phyloP scores from a whole-genome alignment of 2,329 filamentous ascomycete genomes.

The Ceratocystis eucalypticola region DNA sequence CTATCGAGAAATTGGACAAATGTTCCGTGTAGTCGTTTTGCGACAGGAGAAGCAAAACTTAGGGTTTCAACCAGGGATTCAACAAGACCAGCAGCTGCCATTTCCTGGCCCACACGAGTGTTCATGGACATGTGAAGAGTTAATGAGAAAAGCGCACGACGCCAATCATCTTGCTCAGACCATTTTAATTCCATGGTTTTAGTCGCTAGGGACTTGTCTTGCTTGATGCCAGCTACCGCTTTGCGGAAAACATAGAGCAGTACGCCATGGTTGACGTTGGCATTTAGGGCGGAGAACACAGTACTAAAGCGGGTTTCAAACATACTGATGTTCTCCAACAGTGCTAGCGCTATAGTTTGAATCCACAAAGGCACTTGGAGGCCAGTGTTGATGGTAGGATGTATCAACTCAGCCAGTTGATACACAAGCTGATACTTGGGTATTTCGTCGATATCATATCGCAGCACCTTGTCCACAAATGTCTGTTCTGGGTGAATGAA shows the following conservation, averaged over 20 bases:
- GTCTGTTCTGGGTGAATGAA: constrained; percentile 72
- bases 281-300: constrained; percentile 78
- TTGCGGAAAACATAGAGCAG: constrained; percentile 87
- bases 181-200: constrained; percentile 16
- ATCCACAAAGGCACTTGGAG: constrained; percentile 56
- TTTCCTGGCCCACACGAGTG: constrained; percentile 46
- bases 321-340: constrained; percentile 74
- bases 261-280: constrained; percentile 91
- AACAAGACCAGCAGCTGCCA: constrained; percentile 80
- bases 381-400: constrained; percentile 60
- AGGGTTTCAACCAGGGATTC: constrained; percentile 83
- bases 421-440: constrained; percentile 79
- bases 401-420: constrained; percentile 82
- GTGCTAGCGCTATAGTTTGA: constrained; percentile 67
- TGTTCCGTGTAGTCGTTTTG: constrained; percentile 70
- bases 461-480: constrained; percentile 77
- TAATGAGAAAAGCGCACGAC: constrained; percentile 77
- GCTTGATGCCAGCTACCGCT: constrained; percentile 67
- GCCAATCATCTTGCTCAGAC: constrained; percentile 65
- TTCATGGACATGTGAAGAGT: constrained; percentile 57
- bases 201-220: constrained; percentile 29
- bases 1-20: constrained; percentile 79
- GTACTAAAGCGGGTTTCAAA: constrained; percentile 66
- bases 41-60: constrained; percentile 65
- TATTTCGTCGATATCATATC: constrained; percentile 79